These are phyloP conservation scores for Hyphopichia khmerensis DNA, from an alignment of 1,139 yeast genomes.

Conservation along the genomic window DNA sequence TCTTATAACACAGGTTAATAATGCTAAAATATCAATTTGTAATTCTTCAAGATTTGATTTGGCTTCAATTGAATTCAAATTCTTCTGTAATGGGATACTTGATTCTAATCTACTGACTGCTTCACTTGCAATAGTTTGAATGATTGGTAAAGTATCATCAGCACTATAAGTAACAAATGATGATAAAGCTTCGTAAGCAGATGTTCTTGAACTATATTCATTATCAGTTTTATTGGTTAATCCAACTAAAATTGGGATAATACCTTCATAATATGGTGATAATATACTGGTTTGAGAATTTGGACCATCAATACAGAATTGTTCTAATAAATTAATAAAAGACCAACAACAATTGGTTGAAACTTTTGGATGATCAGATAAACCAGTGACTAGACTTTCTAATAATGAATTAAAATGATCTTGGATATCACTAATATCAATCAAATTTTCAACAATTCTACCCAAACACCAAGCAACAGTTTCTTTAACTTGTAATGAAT, in stretches of 20 bases:
- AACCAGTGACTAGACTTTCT: constrained; percentile 71
- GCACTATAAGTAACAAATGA: constrained; percentile 77
- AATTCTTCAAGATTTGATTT: constrained; percentile 80
- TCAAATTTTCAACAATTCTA: constrained; percentile 85
- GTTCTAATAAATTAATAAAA: constrained; percentile 86
- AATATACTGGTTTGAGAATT: constrained; percentile 57
- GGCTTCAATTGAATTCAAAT: constrained; percentile 64
- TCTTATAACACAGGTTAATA: constrained; percentile 84
- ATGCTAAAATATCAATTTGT: constrained; percentile 82
- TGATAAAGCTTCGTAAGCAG: constrained; percentile 92
- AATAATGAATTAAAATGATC: constrained; percentile 68
- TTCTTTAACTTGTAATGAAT: constrained; percentile 82
- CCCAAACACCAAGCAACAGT: constrained; percentile 99
- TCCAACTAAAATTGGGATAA: constrained; percentile 70
- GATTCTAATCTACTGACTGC: constrained; percentile 70
- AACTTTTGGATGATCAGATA: constrained; percentile 88
- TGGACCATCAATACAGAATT: constrained; percentile 62
- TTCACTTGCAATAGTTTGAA: constrained; percentile 73
- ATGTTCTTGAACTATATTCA: constrained; percentile 86
- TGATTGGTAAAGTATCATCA: constrained; percentile 63
- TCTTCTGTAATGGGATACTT: constrained; percentile 55
- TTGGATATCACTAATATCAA: constrained; percentile 70
- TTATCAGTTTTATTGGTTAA: constrained; percentile 74
- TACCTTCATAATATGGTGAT: constrained; percentile 67
- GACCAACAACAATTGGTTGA: constrained; percentile 98